Base-by-base conservation (phyloP, 768 basidiomycete genomes). In the Cantharellus anzutake region DNA sequence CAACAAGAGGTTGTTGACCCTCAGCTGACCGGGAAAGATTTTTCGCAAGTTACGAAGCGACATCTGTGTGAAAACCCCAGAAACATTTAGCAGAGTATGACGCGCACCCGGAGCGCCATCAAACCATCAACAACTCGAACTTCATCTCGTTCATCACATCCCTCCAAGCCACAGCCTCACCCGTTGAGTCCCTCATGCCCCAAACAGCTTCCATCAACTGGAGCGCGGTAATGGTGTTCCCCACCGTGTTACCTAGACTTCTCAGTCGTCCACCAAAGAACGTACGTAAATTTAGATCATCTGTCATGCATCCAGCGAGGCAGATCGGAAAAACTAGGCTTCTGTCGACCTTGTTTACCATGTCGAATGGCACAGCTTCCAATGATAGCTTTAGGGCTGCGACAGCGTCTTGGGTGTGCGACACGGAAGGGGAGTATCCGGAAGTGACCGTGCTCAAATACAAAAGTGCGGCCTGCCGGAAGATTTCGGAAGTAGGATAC, bases 391-490 rank as follows among this genome's bases (percentile, higher is more conserved):
- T 70, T 59, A 68, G 71, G 63, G 88, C 86, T 55, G 80, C 77
- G 35, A 88, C 83, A 65, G 79, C 85, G 56, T 16, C 14, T 7
- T 7, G 35, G 7, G 52, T 55, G 7, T 55, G 52, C 29, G 44
- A 29, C 44, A 29, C 29, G 44, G 44, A 48, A 85, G 87, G 84
- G 63, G 73, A 73, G 68, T 84, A 81, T 3, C 84, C 86, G 41
- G 83, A 84, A 51, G 89, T 74, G 63, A 90, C 82, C 16, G 82
- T 78, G 66, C 81, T 80, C 42, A 91, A 75, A 70, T 87, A 90
- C 42, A 89, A 76, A 52, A 76, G 74, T 20, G 87, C 79, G 56
- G 85, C 79, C 4, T 82, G 76, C 59, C 86, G 82, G 75, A 90
- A 91, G 63, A 75, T 73, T 14, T 57, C 56, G 40, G 35, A 40